phyloP scores from a whole-genome alignment of 352 stramenopile species.

The Pythium sp. region DNA sequence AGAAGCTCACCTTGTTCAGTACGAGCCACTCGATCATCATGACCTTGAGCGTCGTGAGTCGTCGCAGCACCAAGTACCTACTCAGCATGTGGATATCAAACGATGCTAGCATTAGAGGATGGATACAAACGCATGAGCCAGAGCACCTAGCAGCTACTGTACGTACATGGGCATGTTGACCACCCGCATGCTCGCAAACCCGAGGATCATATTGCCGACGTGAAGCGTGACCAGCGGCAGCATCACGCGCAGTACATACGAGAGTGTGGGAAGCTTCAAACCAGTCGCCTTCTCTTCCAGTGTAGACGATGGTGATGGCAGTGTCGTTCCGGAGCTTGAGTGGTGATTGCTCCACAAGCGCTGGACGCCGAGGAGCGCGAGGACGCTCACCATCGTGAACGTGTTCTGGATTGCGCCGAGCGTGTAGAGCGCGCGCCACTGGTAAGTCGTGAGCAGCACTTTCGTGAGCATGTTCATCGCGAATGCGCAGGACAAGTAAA shows the following conservation, averaged over 20 bases:
- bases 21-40: constrained; percentile 78
- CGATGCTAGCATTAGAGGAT: not conserved
- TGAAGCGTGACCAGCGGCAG: constrained; percentile 51
- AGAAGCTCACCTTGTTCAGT: constrained; percentile 41
- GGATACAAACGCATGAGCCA: not conserved
- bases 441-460: constrained; percentile 56
- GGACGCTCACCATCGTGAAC: constrained; percentile 51
- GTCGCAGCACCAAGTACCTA: constrained; percentile 62
- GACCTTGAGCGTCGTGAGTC: constrained; percentile 72
- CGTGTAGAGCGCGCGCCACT: constrained; percentile 58
- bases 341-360: constrained; percentile 7
- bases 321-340: not conserved
- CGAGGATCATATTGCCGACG: constrained; percentile 62
- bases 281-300: not conserved
- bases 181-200: constrained; percentile 58
- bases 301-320: not conserved
- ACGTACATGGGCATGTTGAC: constrained; percentile 78
- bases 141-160: not conserved
- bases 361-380: constrained; percentile 23
- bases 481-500: constrained; percentile 68
- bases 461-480: constrained; percentile 81
- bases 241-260: constrained; percentile 34
- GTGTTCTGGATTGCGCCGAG: constrained; percentile 60
- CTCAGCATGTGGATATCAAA: not conserved
- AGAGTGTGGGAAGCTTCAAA: not conserved